Evolutionary conservation across 2,329 filamentous ascomycete species (phyloP).

Genomic region (Raffaelea arxii): DNA sequence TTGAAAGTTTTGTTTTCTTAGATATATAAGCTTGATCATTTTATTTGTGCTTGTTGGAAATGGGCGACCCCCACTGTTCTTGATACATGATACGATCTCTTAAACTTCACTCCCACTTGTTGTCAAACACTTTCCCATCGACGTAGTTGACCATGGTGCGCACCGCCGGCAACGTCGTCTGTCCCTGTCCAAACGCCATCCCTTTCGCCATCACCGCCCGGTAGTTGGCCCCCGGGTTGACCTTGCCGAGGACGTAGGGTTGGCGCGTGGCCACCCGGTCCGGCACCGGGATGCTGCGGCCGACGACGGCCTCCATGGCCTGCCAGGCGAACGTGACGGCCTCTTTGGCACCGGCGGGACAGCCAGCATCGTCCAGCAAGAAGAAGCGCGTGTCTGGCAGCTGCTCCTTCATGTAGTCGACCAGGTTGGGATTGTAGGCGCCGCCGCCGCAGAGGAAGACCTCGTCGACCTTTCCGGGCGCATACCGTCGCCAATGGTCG

Average conservation of each 20-base stretch:
- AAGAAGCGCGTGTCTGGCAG: slow-evolving; percentile 39
- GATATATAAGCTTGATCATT: not conserved
- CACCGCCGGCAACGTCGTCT: slow-evolving; percentile 33
- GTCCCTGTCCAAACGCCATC: slow-evolving; percentile 37
- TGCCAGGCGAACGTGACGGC: slow-evolving; percentile 52
- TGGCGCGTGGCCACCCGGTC: slow-evolving; percentile 39
- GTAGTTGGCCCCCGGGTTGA: slow-evolving; percentile 45
- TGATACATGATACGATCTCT: not conserved
- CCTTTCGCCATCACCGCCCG: slow-evolving; percentile 41
- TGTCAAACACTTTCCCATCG: slow-evolving; percentile 35
- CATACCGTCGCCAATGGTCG: slow-evolving; percentile 35
- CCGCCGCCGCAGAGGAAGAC: slow-evolving; percentile 53
- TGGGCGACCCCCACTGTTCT: too few relatives aligned
- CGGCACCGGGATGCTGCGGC: slow-evolving; percentile 44
- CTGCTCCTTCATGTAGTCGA: slow-evolving; percentile 35
- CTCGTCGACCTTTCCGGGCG: slow-evolving; percentile 34
- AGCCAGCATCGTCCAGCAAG: slow-evolving; percentile 47
- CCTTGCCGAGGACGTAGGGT: slow-evolving; percentile 43
- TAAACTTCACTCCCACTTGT: slow-evolving; percentile 21
- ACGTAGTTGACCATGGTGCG: slow-evolving; percentile 41
- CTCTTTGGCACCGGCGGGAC: slow-evolving; percentile 49
- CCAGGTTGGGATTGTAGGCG: slow-evolving; percentile 48
- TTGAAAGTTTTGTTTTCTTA: not conserved
- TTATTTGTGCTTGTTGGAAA: not conserved
- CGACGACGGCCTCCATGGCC: slow-evolving; percentile 48